Evolutionary conservation across 805 yeast genomes (phyloP).

Genomic region (Yarrowia sp.): DNA sequence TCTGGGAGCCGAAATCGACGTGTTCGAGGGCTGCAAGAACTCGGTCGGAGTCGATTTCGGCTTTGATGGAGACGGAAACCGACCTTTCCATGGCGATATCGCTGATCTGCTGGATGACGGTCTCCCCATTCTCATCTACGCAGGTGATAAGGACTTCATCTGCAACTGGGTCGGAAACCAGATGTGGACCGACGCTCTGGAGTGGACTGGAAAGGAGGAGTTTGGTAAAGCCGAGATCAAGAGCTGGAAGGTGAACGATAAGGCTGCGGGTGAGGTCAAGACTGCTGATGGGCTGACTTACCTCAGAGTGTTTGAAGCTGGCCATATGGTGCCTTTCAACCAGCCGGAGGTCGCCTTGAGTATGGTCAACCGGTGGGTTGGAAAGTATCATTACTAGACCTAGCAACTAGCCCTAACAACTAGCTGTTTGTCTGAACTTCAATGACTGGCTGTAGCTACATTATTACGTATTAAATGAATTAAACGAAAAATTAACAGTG

Average conservation of each 20-base stretch:
- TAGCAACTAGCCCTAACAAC: too few relatives aligned
- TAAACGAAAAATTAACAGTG: too few relatives aligned
- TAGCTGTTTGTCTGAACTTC: too few relatives aligned
- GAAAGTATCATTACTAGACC: neutral
- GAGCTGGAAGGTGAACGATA: constrained; percentile 42
- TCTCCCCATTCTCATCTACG: constrained; percentile 82
- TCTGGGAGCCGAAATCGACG: constrained; percentile 81
- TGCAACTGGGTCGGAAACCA: constrained; percentile 96
- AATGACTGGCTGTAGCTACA: too few relatives aligned
- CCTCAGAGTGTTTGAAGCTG: constrained; percentile 82
- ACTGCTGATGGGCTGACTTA: constrained; percentile 71
- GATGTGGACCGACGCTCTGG: constrained; percentile 76
- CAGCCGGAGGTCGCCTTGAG: constrained; percentile 75
- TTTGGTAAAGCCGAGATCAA: constrained; percentile 46
- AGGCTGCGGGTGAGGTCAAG: constrained; percentile 71
- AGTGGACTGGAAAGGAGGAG: constrained; percentile 59
- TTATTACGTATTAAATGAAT: too few relatives aligned
- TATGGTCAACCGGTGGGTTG: constrained; percentile 83
- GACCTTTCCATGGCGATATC: constrained; percentile 76
- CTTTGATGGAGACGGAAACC: constrained; percentile 88
- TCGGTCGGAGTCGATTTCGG: constrained; percentile 77
- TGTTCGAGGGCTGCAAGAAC: constrained; percentile 46
- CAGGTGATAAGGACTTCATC: constrained; percentile 94
- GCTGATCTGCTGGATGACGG: constrained; percentile 66
- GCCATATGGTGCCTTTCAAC: constrained; percentile 94